Percentiles rank a stretch among this genome's conserved stretches.
Evolutionary conservation across 2,329 filamentous ascomycete genomes (phyloP).

Genomic region (Nemania sp.): DNA sequence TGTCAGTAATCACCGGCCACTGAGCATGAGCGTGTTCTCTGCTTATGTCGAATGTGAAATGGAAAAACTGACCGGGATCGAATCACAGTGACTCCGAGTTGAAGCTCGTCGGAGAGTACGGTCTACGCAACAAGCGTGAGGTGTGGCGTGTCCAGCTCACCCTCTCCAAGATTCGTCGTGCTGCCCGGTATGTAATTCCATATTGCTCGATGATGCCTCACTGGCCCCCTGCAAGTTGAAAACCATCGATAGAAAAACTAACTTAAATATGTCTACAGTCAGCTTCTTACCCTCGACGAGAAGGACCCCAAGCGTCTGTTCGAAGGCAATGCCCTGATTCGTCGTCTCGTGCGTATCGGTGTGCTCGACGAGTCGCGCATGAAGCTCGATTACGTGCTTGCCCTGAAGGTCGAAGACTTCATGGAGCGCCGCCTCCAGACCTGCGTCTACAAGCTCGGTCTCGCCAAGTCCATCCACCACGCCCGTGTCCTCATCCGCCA

Average conservation of each 20-base stretch:
- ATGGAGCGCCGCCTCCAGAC: slow-evolving; percentile 99
- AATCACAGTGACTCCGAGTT: slow-evolving; percentile 89
- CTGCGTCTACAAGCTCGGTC: slow-evolving; percentile 99
- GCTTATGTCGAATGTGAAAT: slow-evolving; percentile 86
- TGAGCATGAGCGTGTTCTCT: slow-evolving; percentile 96
- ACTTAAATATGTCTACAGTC: slow-evolving; percentile 61
- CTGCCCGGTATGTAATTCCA: slow-evolving; percentile 78
- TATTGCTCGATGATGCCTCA: background rate
- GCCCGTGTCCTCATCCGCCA: slow-evolving; percentile 99
- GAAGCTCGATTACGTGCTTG: slow-evolving; percentile 99
- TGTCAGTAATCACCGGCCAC: slow-evolving; percentile 97
- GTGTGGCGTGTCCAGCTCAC: slow-evolving; percentile 99
- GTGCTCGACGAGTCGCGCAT: slow-evolving; percentile 99
- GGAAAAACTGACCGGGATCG: slow-evolving; percentile 65
- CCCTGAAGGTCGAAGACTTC: slow-evolving; percentile 99
- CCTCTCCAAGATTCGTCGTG: slow-evolving; percentile 99
- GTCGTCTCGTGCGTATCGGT: slow-evolving; percentile 98
- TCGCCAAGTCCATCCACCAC: slow-evolving; percentile 99
- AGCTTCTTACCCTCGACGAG: slow-evolving; percentile 99
- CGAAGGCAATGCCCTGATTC: slow-evolving; percentile 99
- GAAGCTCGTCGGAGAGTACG: slow-evolving; percentile 99
- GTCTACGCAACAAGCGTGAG: slow-evolving; percentile 99
- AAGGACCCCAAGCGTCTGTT: slow-evolving; percentile 99
- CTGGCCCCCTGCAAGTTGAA: background rate
- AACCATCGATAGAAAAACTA: background rate